Evolutionary conservation across 805 yeast species (phyloP).

Genomic region (Lipomyces anomalus): DNA sequence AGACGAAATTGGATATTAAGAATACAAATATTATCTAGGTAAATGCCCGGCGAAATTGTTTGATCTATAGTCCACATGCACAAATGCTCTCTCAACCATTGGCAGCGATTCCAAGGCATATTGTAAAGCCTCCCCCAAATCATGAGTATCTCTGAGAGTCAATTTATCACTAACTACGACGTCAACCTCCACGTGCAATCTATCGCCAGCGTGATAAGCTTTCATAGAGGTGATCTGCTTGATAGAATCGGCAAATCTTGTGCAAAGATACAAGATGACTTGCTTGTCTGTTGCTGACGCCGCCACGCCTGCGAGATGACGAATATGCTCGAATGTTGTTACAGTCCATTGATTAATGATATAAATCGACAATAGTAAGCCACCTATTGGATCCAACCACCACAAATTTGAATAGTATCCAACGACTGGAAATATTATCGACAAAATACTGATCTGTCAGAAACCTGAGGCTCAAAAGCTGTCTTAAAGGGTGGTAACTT

Average conservation of each 20-base stretch:
- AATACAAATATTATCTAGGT: too few species aligned
- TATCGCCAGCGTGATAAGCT: constrained; percentile 61
- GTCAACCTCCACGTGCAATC: constrained; percentile 59
- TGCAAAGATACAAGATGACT: constrained; percentile 51
- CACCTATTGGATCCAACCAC: constrained; percentile 60
- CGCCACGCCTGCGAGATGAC: constrained; percentile 55
- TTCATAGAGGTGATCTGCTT: constrained; percentile 50
- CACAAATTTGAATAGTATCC: constrained; percentile 43
- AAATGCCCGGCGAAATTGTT: not conserved
- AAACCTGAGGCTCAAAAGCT: too few species aligned
- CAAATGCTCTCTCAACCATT: constrained; percentile 60
- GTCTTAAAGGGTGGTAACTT: too few species aligned
- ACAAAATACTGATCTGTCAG: too few species aligned
- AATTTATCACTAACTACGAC: constrained; percentile 45
- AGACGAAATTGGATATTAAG: too few species aligned
- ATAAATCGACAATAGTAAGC: constrained; percentile 47
- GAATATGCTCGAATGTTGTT: constrained; percentile 53
- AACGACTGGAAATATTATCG: constrained; percentile 60
- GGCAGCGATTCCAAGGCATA: constrained; percentile 62
- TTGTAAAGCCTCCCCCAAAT: constrained; percentile 61
- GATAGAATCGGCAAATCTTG: constrained; percentile 54
- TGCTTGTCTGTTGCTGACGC: constrained; percentile 50
- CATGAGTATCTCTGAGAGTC: constrained; percentile 54
- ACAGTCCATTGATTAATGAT: constrained; percentile 49
- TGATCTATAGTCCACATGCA: constrained; percentile 51